phyloP scores from a whole-genome alignment of 768 basidiomycete genomes.

The Phlebiopsis flavidoalba region DNA sequence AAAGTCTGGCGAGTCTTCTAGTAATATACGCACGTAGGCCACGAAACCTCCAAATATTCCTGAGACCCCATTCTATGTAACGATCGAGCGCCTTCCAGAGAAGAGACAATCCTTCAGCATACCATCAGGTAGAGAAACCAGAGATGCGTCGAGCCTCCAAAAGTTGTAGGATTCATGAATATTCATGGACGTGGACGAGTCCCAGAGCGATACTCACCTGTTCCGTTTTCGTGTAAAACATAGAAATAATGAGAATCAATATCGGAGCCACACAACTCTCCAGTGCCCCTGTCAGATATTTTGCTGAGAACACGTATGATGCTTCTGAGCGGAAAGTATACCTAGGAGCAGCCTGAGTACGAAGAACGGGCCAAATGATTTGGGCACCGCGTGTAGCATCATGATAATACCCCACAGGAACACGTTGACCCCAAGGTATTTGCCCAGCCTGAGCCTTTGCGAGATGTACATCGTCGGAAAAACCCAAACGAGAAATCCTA shows the following conservation, averaged over 20 bases:
- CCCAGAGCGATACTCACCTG: conserved; percentile 31
- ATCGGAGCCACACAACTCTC: conserved; percentile 62
- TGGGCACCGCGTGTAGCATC: conserved; percentile 54
- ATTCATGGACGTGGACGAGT: not conserved
- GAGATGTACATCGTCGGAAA: conserved; percentile 66
- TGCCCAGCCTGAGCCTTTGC: conserved; percentile 53
- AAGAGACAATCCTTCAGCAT: not conserved
- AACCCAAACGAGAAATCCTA: conserved; percentile 56
- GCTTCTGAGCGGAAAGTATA: conserved; percentile 16
- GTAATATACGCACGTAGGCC: conserved; percentile 35
- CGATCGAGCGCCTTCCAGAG: not conserved
- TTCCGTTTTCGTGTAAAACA: conserved; percentile 68
- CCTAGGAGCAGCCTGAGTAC: conserved; percentile 56
- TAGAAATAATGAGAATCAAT: conserved; percentile 56
- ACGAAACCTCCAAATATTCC: conserved; percentile 59
- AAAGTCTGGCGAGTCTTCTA: not conserved
- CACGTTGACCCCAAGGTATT: conserved; percentile 59
- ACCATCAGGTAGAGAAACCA: conserved; percentile 72
- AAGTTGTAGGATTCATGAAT: not conserved
- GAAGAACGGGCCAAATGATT: conserved; percentile 59
- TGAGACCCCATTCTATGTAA: conserved; percentile 30
- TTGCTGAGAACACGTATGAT: not conserved
- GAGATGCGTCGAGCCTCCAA: conserved; percentile 49
- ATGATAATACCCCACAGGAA: conserved; percentile 54
- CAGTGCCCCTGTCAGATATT: conserved; percentile 46